Evolutionary conservation across 148 eudicot species (phyloP).

Genomic region (Vaccinium corymbosum): DNA sequence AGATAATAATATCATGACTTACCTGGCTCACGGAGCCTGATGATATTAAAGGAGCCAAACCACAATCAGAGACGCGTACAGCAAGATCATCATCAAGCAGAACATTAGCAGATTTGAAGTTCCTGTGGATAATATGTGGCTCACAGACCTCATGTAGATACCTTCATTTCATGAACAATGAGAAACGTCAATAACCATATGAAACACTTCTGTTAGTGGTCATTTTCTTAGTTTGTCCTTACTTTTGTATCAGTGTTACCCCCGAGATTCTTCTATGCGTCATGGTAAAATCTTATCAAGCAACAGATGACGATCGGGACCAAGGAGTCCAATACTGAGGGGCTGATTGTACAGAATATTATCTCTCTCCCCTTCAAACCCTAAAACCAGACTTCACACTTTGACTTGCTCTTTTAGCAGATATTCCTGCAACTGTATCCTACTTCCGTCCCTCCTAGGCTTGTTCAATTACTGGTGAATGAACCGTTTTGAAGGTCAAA

Average conservation of each 20-base stretch:
- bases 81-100: conserved; percentile 85
- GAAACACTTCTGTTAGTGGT: neutral
- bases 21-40: conserved; percentile 91
- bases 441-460: neutral
- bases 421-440: neutral
- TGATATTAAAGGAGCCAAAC: conserved; percentile 73
- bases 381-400: neutral
- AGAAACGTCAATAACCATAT: neutral
- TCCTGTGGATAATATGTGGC: conserved; percentile 85
- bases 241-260: neutral
- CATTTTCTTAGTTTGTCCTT: neutral
- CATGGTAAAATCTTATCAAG: neutral
- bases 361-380: neutral
- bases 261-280: neutral
- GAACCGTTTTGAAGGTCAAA: conserved; percentile 11
- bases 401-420: neutral
- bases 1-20: conserved; percentile 15
- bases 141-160: conserved; percentile 91
- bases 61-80: conserved; percentile 93
- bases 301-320: neutral
- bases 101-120: conserved; percentile 92
- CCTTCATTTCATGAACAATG: conserved; percentile 32
- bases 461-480: neutral
- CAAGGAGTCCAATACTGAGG: neutral
- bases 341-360: neutral